A percentile compares a stretch with the other conserved stretches of the same genome.
Conservation (phyloP, 2,329 filamentous ascomycete genomes). For the Scedosporium apiospermum region DNA sequence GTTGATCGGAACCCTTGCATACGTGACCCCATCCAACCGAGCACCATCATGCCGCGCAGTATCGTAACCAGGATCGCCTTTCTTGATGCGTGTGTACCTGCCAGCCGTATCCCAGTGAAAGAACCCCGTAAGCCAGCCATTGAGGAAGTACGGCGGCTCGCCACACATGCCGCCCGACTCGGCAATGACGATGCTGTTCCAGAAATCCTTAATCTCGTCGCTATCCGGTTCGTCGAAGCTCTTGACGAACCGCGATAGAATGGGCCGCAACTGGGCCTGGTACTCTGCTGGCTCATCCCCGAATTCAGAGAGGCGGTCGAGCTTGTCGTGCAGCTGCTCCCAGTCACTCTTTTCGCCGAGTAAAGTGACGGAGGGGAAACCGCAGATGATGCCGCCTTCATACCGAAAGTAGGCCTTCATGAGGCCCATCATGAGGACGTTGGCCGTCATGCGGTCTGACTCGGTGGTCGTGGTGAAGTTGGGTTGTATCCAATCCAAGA, state of each 20-base stretch:
- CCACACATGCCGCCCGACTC: slow-evolving; percentile 19
- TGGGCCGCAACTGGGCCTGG: slow-evolving; percentile 27
- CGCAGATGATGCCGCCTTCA: slow-evolving; percentile 27
- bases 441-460: slow-evolving; percentile 7
- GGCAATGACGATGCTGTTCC: slow-evolving; percentile 30
- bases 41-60: too few species aligned
- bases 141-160: slow-evolving; percentile 19
- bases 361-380: slow-evolving; percentile 31
- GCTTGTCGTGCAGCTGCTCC: slow-evolving; percentile 21
- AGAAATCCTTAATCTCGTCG: slow-evolving; percentile 27
- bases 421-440: slow-evolving; percentile 33
- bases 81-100: not conserved
- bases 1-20: not conserved
- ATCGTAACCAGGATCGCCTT: not conserved
- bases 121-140: slow-evolving; percentile 40
- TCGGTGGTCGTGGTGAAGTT: slow-evolving; percentile 26
- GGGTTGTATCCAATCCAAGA: slow-evolving; percentile 31
- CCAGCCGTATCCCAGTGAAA: slow-evolving; percentile 33
- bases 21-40: not conserved
- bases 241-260: slow-evolving; percentile 32
- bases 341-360: slow-evolving; percentile 29
- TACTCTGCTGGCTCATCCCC: slow-evolving; percentile 32
- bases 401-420: slow-evolving; percentile 30
- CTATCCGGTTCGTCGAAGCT: slow-evolving; percentile 30
- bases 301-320: slow-evolving; percentile 32